phyloP scores from a whole-genome alignment of 169 alveolate genomes.

The Plasmodium sp. region DNA sequence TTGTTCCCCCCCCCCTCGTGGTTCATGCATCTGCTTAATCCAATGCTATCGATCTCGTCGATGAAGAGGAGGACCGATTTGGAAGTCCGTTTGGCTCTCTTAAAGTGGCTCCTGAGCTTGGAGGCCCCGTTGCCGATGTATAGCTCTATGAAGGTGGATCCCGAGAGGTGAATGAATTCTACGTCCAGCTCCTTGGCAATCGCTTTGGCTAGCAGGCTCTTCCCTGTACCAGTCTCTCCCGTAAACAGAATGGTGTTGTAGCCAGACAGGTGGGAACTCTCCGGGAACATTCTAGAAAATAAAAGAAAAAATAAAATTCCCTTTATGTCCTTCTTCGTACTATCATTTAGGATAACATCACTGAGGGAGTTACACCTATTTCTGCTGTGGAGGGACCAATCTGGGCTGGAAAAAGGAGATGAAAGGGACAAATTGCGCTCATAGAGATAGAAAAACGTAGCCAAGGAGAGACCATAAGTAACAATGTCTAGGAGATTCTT shows the following conservation, averaged over 20 bases:
- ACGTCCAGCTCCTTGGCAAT: slow-evolving; percentile 45
- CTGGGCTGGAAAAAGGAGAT: not conserved
- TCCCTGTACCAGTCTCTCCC: slow-evolving; percentile 69
- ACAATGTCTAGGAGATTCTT: slow-evolving; percentile 23
- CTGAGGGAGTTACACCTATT: not conserved
- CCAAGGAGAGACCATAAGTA: slow-evolving; percentile 15
- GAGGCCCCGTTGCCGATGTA: slow-evolving; percentile 74
- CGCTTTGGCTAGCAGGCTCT: slow-evolving; percentile 48
- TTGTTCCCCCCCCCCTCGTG: not conserved
- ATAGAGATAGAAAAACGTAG: slow-evolving; percentile 29
- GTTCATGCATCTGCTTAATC: slow-evolving; percentile 1
- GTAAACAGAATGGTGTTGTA: slow-evolving; percentile 30
- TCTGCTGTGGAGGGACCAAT: slow-evolving; percentile 4
- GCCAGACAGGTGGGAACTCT: not conserved
- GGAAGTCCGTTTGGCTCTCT: slow-evolving; percentile 27
- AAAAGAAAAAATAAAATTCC: slow-evolving; percentile 14
- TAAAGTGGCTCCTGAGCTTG: slow-evolving; percentile 34
- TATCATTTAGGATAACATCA: slow-evolving; percentile 21
- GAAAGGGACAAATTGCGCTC: not conserved
- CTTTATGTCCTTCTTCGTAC: slow-evolving; percentile 45
- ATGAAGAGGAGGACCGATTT: slow-evolving; percentile 32
- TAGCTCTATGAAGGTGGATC: slow-evolving; percentile 50
- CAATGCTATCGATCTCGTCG: slow-evolving; percentile 72
- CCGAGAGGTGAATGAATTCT: slow-evolving; percentile 55
- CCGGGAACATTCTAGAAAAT: slow-evolving; percentile 14